Conservation (phyloP, 108 stramenopile genomes). For the Pseudonitzschia delicatissima region DNA sequence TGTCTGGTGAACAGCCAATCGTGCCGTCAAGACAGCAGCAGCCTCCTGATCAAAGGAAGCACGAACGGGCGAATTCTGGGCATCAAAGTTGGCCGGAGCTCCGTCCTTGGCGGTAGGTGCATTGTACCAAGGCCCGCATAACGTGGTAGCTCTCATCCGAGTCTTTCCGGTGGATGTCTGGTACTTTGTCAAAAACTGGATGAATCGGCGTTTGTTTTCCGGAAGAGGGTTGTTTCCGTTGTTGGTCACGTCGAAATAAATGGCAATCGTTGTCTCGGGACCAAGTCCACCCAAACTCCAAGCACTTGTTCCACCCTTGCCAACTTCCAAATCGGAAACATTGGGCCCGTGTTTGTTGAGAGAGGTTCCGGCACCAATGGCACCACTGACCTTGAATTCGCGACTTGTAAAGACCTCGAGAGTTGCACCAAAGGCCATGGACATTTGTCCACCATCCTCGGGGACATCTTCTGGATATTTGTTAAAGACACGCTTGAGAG, state of each 20-base stretch:
- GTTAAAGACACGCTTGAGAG: conserved; percentile 91
- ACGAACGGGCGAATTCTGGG: conserved; percentile 68
- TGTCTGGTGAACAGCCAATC: conserved; percentile 92
- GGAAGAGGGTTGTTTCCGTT: conserved; percentile 77
- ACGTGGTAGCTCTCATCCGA: conserved; percentile 92
- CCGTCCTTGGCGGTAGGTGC: conserved; percentile 56
- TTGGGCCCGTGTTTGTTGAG: conserved; percentile 86
- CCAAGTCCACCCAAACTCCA: conserved; percentile 97
- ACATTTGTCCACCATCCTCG: conserved; percentile 86
- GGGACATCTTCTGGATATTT: conserved; percentile 80
- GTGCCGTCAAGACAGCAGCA: conserved; percentile 95
- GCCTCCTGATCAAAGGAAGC: conserved; percentile 98
- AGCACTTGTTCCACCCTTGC: conserved; percentile 96
- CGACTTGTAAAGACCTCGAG: conserved; percentile 89
- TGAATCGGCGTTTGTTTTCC: conserved; percentile 85
- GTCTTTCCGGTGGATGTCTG: conserved; percentile 91
- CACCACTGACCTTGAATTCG: conserved; percentile 93
- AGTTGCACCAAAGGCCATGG: conserved; percentile 92
- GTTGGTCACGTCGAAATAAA: conserved; percentile 98
- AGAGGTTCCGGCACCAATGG: conserved; percentile 85
- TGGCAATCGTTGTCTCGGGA: conserved; percentile 93
- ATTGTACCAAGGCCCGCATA: conserved; percentile 94
- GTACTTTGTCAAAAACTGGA: conserved; percentile 98
- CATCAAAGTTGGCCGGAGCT: conserved; percentile 33
- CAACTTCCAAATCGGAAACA: conserved; percentile 94